Evolutionary conservation across 202 grass and related monocot species (phyloP), one percentile per base, ranked within the genome.

Genomic region (Elaeis oleifera): DNA sequence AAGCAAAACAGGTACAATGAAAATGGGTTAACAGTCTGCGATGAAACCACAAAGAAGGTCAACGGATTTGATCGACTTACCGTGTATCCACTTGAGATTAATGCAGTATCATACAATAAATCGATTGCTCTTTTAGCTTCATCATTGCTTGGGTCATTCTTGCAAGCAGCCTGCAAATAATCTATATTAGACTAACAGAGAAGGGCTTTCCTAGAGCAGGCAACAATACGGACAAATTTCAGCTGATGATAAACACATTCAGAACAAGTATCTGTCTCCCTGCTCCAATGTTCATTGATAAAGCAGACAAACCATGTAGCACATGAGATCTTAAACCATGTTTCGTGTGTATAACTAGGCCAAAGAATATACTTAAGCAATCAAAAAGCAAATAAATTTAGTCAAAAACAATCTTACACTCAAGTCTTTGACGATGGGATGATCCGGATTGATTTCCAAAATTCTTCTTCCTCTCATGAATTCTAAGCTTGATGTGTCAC

Each of bases 391-490:
- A 14, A 44, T 44, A 44, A 44, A 44, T 44, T 14, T 44, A 44
- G 36, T 13, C 11, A 3, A 44, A 3, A 44, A 20, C 56, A 49
- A 17, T 56, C 87, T 97, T 91, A 97, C 92, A 84, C 81, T 84
- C 51, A 97, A 80, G 27, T 84, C 21, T 72, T 81, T 89, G 54
- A 97, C 74, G 61, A 97, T 97, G 44, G 84, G 84, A 53, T 92
- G 94, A n/a, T 97, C 88, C 69, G 94, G 88, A 71, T 99, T 99
- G 64, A 92, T 92, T 75, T 99, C 94, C 39, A 99, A 99, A 54
- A 99, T 89, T 80, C 81, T 92, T 72, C 94, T 92, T 7, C 88
- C 89, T 5, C 82, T 76, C 94, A 92, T 99, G 84, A 92, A 92
- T 69, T 92, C 94, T 44, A 92, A 60, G 58, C 84, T 79, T 17